Percentiles rank a stretch among this genome's conserved stretches.
Evolutionary conservation across 345 rosid species (phyloP).

Genomic region (Psidium friedrichsthalianum): DNA sequence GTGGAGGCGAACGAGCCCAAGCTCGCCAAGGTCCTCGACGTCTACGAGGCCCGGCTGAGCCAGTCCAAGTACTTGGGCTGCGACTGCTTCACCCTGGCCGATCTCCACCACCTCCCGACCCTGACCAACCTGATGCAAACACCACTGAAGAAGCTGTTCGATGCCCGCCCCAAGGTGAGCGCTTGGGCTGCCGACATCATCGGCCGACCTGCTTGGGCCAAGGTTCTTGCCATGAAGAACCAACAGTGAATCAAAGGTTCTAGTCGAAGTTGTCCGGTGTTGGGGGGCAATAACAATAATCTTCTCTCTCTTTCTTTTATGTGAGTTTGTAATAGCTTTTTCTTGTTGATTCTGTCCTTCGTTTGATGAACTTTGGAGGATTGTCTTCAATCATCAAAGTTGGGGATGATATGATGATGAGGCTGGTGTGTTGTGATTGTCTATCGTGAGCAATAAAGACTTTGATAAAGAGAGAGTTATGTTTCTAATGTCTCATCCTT

Average conservation of each 20-base stretch:
- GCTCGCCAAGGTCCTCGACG: slow-evolving; percentile 16
- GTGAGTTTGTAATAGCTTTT: background rate
- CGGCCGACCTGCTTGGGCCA: slow-evolving; percentile 28
- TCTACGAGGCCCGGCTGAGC: slow-evolving; percentile 7
- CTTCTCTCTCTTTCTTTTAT: slow-evolving; percentile 16
- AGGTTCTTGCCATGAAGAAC: slow-evolving; percentile 34
- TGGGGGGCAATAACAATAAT: slow-evolving; percentile 60
- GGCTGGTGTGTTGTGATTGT: background rate
- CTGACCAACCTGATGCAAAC: slow-evolving; percentile 15
- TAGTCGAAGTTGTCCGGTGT: background rate
- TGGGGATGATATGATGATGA: background rate
- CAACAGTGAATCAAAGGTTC: background rate
- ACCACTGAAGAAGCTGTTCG: slow-evolving; percentile 12
- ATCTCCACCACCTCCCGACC: slow-evolving; percentile 14
- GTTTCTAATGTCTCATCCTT: background rate
- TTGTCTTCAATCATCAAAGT: background rate
- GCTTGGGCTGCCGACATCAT: slow-evolving; percentile 12
- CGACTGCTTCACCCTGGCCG: slow-evolving; percentile 12
- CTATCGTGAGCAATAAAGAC: background rate
- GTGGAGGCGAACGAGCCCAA: slow-evolving; percentile 45
- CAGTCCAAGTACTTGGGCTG: slow-evolving; percentile 15
- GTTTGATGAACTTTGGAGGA: background rate
- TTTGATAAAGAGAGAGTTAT: background rate
- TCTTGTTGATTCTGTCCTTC: background rate
- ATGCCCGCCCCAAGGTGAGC: slow-evolving; percentile 13